Evolutionary conservation across 257 asterid genomes (phyloP), one percentile per base, ranked within the genome.

Genomic region (Dorcoceras hygrometricum): DNA sequence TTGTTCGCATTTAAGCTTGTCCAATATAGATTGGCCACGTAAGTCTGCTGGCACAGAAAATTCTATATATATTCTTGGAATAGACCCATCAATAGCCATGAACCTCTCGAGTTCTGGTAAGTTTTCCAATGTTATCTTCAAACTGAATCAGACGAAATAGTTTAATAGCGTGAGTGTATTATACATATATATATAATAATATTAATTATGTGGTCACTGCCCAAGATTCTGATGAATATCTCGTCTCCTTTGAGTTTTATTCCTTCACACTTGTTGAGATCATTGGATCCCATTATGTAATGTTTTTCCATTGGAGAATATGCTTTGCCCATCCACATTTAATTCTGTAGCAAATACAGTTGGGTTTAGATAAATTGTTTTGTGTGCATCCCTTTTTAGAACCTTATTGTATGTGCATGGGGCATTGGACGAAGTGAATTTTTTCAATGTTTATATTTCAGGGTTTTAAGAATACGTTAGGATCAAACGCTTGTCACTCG

Each of bases 161-260:
- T 23, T 8, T 23, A 18, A 23, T n/a, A n/a, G n/a, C n/a, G n/a
- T n/a, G 26, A 73, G 36, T 63, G 71, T 65, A 22, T 6, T 59
- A 32, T 32, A 29, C n/a, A 50, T 14, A 51, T 63, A 68, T n/a
- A 68, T 71, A 9, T 56, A 36, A 5, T 55, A 31, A 10, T 36
- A 36, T 36, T 36, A 4, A 46, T 62, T 1, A 4, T 75, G 83
- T 72, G 78, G 76, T 24, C 36, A 56, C 34, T 48, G 57, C 57
- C 28, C 63, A 65, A 66, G 83, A 72, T 79, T 72, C 83, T 43
- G 69, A 73, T 69, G 62, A 68, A 73, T 65, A 72, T 79, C 66
- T 79, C 83, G 65, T 79, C 66, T 75, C 80, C 72, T 9, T 68
- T 72, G 5, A 48, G 75, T 62, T 55, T 65, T 75, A 71, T 69